Conservation (phyloP, 371 early-diverging fungal species). For the Coemansia sp. region DNA sequence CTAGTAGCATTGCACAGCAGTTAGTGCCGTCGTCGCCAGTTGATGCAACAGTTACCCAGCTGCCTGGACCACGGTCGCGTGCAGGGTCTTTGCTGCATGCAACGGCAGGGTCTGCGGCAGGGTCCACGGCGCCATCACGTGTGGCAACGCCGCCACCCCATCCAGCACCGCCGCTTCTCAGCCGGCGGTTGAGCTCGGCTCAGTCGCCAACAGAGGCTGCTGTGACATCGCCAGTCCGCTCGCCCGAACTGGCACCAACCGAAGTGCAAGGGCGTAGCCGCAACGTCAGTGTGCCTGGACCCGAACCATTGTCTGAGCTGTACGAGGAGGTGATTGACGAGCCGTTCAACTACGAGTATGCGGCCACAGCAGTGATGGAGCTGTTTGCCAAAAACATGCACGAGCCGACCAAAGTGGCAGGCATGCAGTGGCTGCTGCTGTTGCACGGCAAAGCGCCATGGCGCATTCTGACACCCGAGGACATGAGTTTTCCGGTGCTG, state of each 20-base stretch:
- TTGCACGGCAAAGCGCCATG: conserved; percentile 84
- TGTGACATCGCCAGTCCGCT: background rate
- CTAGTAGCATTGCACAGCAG: background rate
- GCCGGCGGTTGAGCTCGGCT: background rate
- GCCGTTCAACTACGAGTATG: conserved; percentile 74
- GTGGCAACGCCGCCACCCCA: conserved; percentile 6
- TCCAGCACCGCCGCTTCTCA: background rate
- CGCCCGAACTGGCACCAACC: background rate
- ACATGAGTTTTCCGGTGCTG: conserved; percentile 77
- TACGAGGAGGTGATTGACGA: conserved; percentile 41
- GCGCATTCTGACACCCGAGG: conserved; percentile 68
- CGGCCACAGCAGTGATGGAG: conserved; percentile 70
- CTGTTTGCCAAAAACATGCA: conserved; percentile 75
- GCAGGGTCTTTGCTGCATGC: conserved; percentile 37
- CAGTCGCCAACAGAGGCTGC: background rate
- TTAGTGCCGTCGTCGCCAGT: conserved; percentile 3
- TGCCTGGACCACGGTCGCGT: conserved; percentile 14
- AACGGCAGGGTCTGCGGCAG: conserved; percentile 12
- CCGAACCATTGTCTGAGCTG: background rate
- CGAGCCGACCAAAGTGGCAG: conserved; percentile 83
- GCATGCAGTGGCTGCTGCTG: conserved; percentile 89
- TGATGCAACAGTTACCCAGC: background rate
- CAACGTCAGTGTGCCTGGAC: background rate
- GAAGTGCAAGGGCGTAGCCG: background rate
- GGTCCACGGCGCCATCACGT: conserved; percentile 5